Base-by-base conservation (phyloP, 176 grass and related monocot species). In the Musa acuminata region DNA sequence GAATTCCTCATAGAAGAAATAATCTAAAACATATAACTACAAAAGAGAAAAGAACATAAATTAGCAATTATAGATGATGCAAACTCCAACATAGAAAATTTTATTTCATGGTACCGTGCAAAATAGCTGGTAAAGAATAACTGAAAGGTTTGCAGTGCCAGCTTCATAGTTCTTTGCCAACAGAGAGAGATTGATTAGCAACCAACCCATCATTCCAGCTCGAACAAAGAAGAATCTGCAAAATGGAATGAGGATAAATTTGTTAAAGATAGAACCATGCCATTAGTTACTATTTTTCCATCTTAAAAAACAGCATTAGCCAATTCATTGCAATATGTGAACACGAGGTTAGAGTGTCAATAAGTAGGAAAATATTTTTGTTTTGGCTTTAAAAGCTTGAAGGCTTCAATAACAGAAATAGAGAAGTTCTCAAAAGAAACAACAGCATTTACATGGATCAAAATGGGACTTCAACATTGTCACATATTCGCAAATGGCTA, bases 171-270 rank as follows among this genome's bases (percentile, higher is more conserved):
- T 89, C 80, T 98, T 93, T 66, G 90, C 87, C 80, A 98, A 55
- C 70, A 93, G 73, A 85, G 95, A 98, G 59, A 98, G 90, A 75
- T 91, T 98, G 76, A 98, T 98, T 79, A 98, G 87, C 84, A 98
- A 84, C 95, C 95, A 98, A 73, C 86, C 95, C 95, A 93, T 93
- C 95, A 98, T 98, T 88, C 95, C 95, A 78, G 95, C 95, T 82
- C 95, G 91, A 64, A 98, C 88, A 75, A 93, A 91, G 76, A 91
- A 98, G 86, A 98, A 98, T 25, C 95, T 98, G 85, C 64, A 89
- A 83, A 43, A 80, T 16, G 14, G n/a, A 52, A 13, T 11, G 1
- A 24, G 52, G 57, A 29, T 64, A 64, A 24, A 13, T 3, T 55
- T 26, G 51, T 25, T 55, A 26, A 27, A 26, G 24, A 4, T 1